phyloP scores from a whole-genome alignment of 805 yeast species.

The Lipomyces kockii region DNA sequence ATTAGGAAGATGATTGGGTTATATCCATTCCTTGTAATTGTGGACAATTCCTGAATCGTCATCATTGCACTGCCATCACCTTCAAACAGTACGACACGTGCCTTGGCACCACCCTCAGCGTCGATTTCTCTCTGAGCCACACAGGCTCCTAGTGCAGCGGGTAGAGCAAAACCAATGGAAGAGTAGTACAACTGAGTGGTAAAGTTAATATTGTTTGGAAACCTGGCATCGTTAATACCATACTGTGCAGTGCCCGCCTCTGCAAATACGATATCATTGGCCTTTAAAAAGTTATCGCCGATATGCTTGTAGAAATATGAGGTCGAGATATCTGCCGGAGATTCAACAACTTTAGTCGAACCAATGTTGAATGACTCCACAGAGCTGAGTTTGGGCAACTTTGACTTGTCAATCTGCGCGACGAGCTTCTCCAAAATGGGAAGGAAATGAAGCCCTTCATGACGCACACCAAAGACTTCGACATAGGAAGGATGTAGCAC shows the following conservation, averaged over 20 bases:
- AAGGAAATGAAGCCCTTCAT: slow-evolving; percentile 54
- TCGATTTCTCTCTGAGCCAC: slow-evolving; percentile 66
- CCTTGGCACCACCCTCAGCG: slow-evolving; percentile 40
- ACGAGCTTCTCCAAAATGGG: slow-evolving; percentile 57
- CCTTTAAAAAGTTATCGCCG: slow-evolving; percentile 54
- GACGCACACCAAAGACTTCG: slow-evolving; percentile 51
- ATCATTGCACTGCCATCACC: slow-evolving; percentile 96
- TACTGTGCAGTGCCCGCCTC: slow-evolving; percentile 88
- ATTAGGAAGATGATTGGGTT: slow-evolving; percentile 73
- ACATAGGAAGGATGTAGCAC: slow-evolving; percentile 60
- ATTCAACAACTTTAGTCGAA: slow-evolving; percentile 23
- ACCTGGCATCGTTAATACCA: slow-evolving; percentile 67
- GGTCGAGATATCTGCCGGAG: slow-evolving; percentile 40
- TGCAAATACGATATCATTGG: slow-evolving; percentile 71
- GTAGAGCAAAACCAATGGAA: slow-evolving; percentile 88
- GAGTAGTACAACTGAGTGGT: slow-evolving; percentile 74
- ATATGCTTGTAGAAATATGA: slow-evolving; percentile 47
- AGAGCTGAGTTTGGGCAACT: slow-evolving; percentile 38
- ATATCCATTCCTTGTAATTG: slow-evolving; percentile 62
- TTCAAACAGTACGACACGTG: slow-evolving; percentile 70
- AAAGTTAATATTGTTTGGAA: slow-evolving; percentile 56
- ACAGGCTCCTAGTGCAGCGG: slow-evolving; percentile 82
- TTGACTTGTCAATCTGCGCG: slow-evolving; percentile 45
- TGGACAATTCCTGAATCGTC: slow-evolving; percentile 80
- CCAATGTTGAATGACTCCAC: slow-evolving; percentile 42